Conservation (phyloP, 2,329 filamentous ascomycete genomes). For the Botryosphaeria dothidea region DNA sequence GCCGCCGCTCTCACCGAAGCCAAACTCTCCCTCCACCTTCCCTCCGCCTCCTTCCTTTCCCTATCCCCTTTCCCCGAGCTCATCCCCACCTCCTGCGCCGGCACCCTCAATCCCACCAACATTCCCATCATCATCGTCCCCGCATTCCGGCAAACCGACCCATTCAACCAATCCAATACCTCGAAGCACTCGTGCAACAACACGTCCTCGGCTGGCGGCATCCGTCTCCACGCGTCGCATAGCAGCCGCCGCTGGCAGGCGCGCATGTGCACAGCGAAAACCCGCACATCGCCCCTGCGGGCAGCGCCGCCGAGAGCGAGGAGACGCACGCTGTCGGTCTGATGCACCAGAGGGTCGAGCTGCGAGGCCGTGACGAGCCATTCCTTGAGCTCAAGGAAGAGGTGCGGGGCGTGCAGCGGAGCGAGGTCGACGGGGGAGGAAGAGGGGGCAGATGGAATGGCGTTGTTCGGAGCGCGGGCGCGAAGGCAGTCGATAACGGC, state of each 20-base stretch:
- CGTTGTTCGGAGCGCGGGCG: background rate
- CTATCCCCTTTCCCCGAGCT: background rate
- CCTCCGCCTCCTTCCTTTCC: background rate
- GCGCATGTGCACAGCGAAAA: background rate
- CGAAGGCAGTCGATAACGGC: background rate
- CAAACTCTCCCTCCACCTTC: too few relatives aligned
- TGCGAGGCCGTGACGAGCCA: background rate
- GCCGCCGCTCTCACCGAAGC: background rate
- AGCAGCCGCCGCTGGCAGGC: background rate
- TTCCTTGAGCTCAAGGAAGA: slow-evolving; percentile 2
- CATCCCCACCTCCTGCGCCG: background rate
- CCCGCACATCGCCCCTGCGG: background rate
- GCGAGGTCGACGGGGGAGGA: background rate
- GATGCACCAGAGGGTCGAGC: background rate
- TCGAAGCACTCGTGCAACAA: background rate
- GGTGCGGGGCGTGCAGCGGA: background rate
- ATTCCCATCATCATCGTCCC: background rate
- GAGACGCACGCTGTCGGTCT: background rate
- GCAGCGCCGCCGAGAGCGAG: background rate
- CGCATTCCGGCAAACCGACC: background rate
- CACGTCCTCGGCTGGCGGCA: background rate
- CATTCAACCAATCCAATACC: slow-evolving; percentile 1
- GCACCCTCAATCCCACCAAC: background rate
- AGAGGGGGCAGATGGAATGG: background rate
- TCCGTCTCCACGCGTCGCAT: background rate